These are phyloP conservation scores for Austroboletus olivaceoglutinosus DNA, from an alignment of 1,284 basidiomycete species.

Conservation along the genomic window DNA sequence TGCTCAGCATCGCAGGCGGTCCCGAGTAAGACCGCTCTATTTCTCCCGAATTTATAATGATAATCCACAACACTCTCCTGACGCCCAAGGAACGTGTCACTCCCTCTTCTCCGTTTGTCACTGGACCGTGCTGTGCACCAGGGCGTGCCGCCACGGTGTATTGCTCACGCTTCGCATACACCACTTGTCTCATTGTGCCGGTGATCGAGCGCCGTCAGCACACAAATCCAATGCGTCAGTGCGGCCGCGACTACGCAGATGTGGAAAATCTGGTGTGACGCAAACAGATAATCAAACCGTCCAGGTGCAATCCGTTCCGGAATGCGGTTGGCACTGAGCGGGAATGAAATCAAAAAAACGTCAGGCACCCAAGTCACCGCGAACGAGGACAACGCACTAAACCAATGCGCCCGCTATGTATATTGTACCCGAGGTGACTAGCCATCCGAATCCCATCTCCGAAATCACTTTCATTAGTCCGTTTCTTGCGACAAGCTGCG, in stretches of 20 bases:
- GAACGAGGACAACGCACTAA: conserved; percentile 61
- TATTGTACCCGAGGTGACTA: conserved; percentile 63
- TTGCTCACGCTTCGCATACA: conserved; percentile 32
- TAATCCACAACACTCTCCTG: conserved; percentile 17
- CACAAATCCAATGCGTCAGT: conserved; percentile 67
- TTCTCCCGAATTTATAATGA: conserved; percentile 29
- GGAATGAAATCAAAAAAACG: conserved; percentile 28
- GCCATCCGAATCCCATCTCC: conserved; percentile 70
- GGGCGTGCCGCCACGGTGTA: conserved; percentile 24
- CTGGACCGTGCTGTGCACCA: conserved; percentile 19
- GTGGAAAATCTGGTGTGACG: conserved; percentile 89
- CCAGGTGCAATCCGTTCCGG: conserved; percentile 81
- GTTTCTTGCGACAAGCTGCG: conserved; percentile 61
- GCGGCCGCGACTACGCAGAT: conserved; percentile 77
- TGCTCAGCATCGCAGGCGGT: conserved; percentile 19
- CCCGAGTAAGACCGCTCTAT: conserved; percentile 21
- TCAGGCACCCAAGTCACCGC: conserved; percentile 25
- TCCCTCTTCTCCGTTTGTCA: conserved; percentile 30
- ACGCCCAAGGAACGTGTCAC: conserved; percentile 25
- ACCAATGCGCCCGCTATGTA: conserved; percentile 78
- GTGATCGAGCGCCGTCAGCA: conserved; percentile 56
- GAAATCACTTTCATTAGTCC: conserved; percentile 53
- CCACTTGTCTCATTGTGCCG: conserved; percentile 45
- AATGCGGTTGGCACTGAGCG: conserved; percentile 71
- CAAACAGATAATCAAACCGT: conserved; percentile 76